Percentiles rank a stretch among this genome's conserved stretches.
Evolutionary conservation across 169 alveolate genomes (phyloP).

Genomic region (Plasmodium fragile): DNA sequence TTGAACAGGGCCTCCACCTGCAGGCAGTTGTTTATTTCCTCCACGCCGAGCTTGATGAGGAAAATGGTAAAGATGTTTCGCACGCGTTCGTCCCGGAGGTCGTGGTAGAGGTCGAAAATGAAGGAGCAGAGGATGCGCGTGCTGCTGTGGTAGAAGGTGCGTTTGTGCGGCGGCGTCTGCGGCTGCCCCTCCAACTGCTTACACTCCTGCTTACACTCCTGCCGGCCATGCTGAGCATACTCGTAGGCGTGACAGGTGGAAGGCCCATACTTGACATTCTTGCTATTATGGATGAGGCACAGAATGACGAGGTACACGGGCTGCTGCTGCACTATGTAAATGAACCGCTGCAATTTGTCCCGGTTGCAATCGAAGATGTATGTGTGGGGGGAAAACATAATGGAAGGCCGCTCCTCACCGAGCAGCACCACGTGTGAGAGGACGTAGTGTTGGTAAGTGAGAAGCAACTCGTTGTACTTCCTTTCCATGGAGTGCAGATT

Average conservation of each 20-base stretch:
- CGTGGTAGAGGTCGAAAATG: constrained; percentile 60
- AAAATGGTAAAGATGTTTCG: constrained; percentile 65
- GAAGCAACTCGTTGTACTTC: constrained; percentile 61
- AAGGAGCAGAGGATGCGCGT: constrained; percentile 43
- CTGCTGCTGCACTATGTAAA: constrained; percentile 79
- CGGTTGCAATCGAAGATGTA: constrained; percentile 22
- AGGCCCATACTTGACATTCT: neutral
- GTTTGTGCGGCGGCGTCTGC: neutral
- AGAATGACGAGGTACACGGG: constrained; percentile 76
- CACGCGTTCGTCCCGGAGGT: constrained; percentile 27
- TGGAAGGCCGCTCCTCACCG: constrained; percentile 20
- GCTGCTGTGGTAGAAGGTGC: constrained; percentile 32
- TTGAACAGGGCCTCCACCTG: constrained; percentile 32
- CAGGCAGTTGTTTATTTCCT: constrained; percentile 52
- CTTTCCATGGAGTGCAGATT: constrained; percentile 72
- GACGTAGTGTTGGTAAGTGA: constrained; percentile 57
- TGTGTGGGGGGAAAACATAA: constrained; percentile 12
- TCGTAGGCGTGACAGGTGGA: neutral
- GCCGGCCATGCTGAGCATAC: neutral
- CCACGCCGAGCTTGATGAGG: constrained; percentile 63
- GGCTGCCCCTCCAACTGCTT: neutral
- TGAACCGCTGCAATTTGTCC: constrained; percentile 29
- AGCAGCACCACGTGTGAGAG: constrained; percentile 24
- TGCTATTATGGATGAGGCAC: constrained; percentile 54
- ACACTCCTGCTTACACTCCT: neutral